These are phyloP conservation scores for Fomes fomentarius DNA, from an alignment of 1,284 basidiomycete species.

Conservation along the genomic window DNA sequence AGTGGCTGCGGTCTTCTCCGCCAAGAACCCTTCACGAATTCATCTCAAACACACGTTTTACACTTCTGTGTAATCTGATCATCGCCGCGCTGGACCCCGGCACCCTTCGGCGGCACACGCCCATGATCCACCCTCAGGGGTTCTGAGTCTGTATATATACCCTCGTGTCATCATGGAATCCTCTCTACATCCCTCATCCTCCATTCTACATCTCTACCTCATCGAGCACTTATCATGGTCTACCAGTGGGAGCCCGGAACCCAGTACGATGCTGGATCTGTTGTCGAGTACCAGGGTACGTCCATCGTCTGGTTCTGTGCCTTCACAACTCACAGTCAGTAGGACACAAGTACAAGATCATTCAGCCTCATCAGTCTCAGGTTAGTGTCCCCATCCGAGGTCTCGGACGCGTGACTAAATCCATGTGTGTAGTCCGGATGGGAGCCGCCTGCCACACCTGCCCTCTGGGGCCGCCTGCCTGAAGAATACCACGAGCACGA, in stretches of 20 bases:
- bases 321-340: slow-evolving; percentile 32
- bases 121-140: slow-evolving; percentile 1
- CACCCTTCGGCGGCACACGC: slow-evolving; percentile 5
- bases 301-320: not conserved
- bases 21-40: not conserved
- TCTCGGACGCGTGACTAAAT: too few relatives aligned
- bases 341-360: slow-evolving; percentile 66
- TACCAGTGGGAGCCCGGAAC: slow-evolving; percentile 65
- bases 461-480: slow-evolving; percentile 64
- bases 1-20: not conserved
- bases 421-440: slow-evolving; percentile 64
- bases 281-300: slow-evolving; percentile 62
- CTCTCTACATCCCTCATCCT: not conserved
- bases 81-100: slow-evolving; percentile 18
- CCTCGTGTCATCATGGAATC: not conserved
- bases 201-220: not conserved
- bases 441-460: slow-evolving; percentile 62
- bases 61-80: slow-evolving; percentile 18
- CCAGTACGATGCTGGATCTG: slow-evolving; percentile 56
- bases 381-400: slow-evolving; percentile 37
- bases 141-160: slow-evolving; percentile 14
- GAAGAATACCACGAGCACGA: slow-evolving; percentile 35
- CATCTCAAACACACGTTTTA: slow-evolving; percentile 8
- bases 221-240: slow-evolving; percentile 47
- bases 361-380: slow-evolving; percentile 73